These are phyloP conservation scores for Naematelia encephala DNA, from an alignment of 768 basidiomycete species.

Conservation along the genomic window DNA sequence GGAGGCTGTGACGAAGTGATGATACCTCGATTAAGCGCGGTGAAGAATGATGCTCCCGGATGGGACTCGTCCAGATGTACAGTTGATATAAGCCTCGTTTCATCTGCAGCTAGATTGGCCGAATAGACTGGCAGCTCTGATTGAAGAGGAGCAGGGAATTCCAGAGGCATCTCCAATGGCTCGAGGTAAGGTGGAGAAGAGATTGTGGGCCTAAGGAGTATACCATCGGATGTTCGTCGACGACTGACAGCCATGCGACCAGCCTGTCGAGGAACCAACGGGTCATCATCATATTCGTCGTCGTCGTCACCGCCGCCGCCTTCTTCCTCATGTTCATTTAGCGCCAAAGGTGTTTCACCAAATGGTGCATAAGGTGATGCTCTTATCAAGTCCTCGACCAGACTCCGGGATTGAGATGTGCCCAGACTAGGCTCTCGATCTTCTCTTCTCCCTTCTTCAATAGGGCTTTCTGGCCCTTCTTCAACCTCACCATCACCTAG, in stretches of 20 bases:
- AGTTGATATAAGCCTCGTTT: conserved; percentile 39
- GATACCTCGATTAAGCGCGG: conserved; percentile 15
- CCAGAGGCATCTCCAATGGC: conserved; percentile 8
- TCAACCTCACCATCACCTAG: not conserved
- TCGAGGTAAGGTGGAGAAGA: not conserved
- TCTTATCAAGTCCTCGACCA: not conserved
- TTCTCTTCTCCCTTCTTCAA: not conserved
- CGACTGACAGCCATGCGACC: conserved; percentile 9
- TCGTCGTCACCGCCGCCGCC: not conserved
- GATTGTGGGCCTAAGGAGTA: not conserved
- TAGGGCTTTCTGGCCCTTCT: not conserved
- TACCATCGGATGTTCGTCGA: conserved; percentile 12
- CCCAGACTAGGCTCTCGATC: not conserved
- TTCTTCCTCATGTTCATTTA: conserved; percentile 7
- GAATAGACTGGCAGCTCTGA: conserved; percentile 35
- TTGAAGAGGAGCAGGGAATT: conserved; percentile 25
- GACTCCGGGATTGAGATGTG: not conserved
- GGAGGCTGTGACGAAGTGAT: conserved; percentile 10
- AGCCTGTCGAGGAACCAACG: conserved; percentile 25
- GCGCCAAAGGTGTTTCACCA: not conserved
- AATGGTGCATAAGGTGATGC: not conserved
- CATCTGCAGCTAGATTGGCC: conserved; percentile 29
- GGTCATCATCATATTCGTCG: conserved; percentile 31
- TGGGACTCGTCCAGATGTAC: conserved; percentile 40
- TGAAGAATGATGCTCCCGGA: conserved; percentile 38